phyloP scores from a whole-genome alignment of 2,329 filamentous ascomycete genomes.

The Tolypocladium endophyticum region DNA sequence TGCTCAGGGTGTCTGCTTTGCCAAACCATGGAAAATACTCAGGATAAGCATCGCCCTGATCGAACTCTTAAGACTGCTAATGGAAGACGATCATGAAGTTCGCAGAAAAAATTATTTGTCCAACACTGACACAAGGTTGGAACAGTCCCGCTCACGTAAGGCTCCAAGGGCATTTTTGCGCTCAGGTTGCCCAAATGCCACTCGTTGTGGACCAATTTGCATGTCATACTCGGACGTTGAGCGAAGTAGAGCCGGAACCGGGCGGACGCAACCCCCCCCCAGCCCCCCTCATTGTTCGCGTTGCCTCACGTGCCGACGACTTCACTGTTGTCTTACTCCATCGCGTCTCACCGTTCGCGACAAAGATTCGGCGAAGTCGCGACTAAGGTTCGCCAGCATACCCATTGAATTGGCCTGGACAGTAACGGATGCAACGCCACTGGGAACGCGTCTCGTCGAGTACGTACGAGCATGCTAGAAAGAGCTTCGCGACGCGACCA shows the following conservation, averaged over 20 bases:
- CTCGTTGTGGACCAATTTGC: too few species aligned
- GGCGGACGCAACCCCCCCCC: not conserved
- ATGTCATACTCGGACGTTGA: too few species aligned
- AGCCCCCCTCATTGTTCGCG: not conserved
- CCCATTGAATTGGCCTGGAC: not conserved
- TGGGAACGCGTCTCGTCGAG: not conserved
- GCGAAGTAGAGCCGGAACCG: not conserved
- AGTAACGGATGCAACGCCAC: not conserved
- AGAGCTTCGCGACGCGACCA: not conserved
- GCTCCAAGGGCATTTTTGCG: too few species aligned
- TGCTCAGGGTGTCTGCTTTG: too few species aligned
- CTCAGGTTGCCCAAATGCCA: not conserved
- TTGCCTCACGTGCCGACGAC: not conserved
- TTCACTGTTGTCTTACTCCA: not conserved
- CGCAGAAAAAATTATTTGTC: too few species aligned
- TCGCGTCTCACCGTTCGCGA: not conserved
- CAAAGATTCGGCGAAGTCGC: not conserved
- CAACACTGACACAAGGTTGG: too few species aligned
- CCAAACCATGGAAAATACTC: too few species aligned
- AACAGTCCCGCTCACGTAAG: too few species aligned
- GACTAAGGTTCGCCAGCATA: not conserved
- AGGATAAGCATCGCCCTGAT: too few species aligned
- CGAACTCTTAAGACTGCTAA: too few species aligned
- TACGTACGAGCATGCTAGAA: not conserved
- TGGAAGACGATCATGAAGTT: too few species aligned